These are phyloP conservation scores for Casuarina cunninghamiana DNA, from an alignment of 306 rosid genomes.

Conservation along the genomic window DNA sequence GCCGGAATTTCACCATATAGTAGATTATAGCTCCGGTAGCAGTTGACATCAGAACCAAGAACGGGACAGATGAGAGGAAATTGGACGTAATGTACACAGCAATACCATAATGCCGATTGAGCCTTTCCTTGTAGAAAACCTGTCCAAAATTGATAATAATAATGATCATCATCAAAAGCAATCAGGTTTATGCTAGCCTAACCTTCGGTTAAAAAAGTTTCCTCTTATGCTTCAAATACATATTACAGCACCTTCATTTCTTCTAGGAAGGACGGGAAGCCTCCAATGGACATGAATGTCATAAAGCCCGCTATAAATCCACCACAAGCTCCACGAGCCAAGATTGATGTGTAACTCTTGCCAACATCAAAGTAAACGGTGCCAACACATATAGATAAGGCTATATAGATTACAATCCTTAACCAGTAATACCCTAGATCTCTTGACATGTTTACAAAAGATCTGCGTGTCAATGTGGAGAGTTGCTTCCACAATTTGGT, in stretches of 20 bases:
- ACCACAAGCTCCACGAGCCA: conserved; percentile 86
- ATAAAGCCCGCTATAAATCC: conserved; percentile 86
- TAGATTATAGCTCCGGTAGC: conserved; percentile 59
- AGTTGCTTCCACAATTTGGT: conserved; percentile 88
- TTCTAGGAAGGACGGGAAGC: conserved; percentile 94
- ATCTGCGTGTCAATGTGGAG: conserved; percentile 63
- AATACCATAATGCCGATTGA: conserved; percentile 73
- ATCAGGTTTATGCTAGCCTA: background rate
- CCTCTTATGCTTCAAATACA: background rate
- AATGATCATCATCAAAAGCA: background rate
- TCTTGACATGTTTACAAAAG: conserved; percentile 84
- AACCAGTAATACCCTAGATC: conserved; percentile 94
- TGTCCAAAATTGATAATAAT: conserved; percentile 23
- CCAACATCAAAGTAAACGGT: conserved; percentile 67
- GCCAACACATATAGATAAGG: conserved; percentile 73
- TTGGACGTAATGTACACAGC: conserved; percentile 66
- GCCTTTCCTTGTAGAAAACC: conserved; percentile 80
- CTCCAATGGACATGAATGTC: conserved; percentile 96
- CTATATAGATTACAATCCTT: conserved; percentile 58
- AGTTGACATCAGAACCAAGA: conserved; percentile 71
- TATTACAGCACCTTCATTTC: conserved; percentile 70
- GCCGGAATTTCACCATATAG: conserved; percentile 74
- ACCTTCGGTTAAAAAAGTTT: background rate
- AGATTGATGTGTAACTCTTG: conserved; percentile 54
- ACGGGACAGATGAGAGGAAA: conserved; percentile 82